A percentile compares a stretch with the other conserved stretches of the same genome.
These are phyloP conservation scores for Skeletonema tropicum DNA, from an alignment of 108 stramenopile genomes.

Conservation along the genomic window DNA sequence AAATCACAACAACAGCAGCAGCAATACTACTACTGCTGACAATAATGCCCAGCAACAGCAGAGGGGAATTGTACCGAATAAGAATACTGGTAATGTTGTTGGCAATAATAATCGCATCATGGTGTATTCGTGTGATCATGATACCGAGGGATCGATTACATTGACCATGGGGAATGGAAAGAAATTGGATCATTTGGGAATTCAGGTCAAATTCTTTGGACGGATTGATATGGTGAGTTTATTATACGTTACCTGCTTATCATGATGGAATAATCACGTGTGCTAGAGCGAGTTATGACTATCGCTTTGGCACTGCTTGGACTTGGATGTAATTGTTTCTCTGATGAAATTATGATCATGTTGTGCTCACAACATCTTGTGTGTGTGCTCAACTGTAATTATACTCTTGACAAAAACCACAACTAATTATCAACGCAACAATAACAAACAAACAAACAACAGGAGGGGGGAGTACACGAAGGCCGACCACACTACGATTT, in stretches of 20 bases:
- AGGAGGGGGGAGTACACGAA: constrained; percentile 72
- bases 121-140: constrained; percentile 65
- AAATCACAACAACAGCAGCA: constrained; percentile 37
- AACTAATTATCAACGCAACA: background rate
- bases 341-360: too few species aligned
- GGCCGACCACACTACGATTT: constrained; percentile 90
- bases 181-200: constrained; percentile 96
- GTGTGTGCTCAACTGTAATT: background rate
- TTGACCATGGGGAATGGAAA: constrained; percentile 90
- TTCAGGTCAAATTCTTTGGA: constrained; percentile 97
- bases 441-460: background rate
- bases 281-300: too few species aligned
- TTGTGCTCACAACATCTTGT: too few species aligned
- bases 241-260: too few species aligned
- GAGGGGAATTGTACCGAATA: constrained; percentile 1
- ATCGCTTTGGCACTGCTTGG: too few species aligned
- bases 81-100: too few species aligned
- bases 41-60: constrained; percentile 7
- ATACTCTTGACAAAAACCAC: background rate
- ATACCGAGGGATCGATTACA: constrained; percentile 86
- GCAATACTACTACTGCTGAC: constrained; percentile 4
- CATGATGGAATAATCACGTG: too few species aligned
- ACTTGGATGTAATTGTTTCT: too few species aligned
- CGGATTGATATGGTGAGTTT: constrained; percentile 95
- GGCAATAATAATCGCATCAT: constrained; percentile 25